phyloP scores from a whole-genome alignment of 2,329 filamentous ascomycete species.

The Aureobasidium sp. region DNA sequence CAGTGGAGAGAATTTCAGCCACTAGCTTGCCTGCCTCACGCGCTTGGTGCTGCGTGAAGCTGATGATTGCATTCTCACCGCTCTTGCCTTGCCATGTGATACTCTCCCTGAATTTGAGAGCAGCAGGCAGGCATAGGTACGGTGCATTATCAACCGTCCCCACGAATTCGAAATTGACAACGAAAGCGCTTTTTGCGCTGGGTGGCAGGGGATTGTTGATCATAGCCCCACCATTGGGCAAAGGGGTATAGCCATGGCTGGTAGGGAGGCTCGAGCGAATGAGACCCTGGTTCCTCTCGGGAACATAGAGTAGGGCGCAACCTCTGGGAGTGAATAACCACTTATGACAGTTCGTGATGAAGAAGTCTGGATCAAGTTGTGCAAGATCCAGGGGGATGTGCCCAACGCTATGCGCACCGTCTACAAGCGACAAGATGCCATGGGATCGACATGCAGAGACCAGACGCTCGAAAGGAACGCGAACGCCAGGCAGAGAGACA shows the following conservation, averaged over 20 bases:
- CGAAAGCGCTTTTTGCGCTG: conserved; percentile 50
- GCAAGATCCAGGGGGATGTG: conserved; percentile 65
- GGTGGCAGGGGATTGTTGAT: conserved; percentile 36
- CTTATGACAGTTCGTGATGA: conserved; percentile 81
- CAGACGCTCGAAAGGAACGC: conserved; percentile 70
- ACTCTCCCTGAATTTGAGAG: conserved; percentile 60
- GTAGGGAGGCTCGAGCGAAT: conserved; percentile 72
- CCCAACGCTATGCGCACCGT: conserved; percentile 80
- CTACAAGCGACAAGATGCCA: conserved; percentile 65
- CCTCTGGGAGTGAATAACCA: conserved; percentile 80
- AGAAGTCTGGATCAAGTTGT: conserved; percentile 71
- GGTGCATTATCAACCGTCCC: conserved; percentile 56
- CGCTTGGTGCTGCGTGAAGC: conserved; percentile 58
- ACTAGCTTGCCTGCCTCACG: conserved; percentile 55
- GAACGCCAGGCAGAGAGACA: conserved; percentile 68
- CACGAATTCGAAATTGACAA: conserved; percentile 15
- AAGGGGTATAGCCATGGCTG: conserved; percentile 65
- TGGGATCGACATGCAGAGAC: conserved; percentile 57
- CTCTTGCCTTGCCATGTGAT: conserved; percentile 32
- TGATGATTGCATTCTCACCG: conserved; percentile 63
- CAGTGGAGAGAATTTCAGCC: conserved; percentile 59
- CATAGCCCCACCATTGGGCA: conserved; percentile 16
- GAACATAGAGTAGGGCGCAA: conserved; percentile 75
- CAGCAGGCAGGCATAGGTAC: conserved; percentile 64
- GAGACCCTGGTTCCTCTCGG: conserved; percentile 65